Percentiles rank a stretch among this genome's conserved stretches.
Conservation (phyloP, 2,329 filamentous ascomycete species). For the Trichoderma guizhouense region DNA sequence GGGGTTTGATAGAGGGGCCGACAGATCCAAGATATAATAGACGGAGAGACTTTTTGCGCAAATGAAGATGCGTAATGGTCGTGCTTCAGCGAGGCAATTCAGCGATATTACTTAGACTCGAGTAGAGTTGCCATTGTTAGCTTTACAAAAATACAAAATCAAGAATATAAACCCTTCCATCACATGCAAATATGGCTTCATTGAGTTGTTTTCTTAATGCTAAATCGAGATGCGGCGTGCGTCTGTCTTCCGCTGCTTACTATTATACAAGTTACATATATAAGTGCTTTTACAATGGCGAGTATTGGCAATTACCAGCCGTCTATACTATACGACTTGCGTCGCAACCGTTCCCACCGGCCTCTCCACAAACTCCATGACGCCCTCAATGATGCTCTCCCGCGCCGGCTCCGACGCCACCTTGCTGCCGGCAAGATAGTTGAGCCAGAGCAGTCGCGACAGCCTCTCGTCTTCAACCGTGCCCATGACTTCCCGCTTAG, state of each 20-base stretch:
- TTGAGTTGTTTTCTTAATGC: neutral
- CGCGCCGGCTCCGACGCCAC: constrained; percentile 83
- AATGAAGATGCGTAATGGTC: neutral
- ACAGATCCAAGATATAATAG: neutral
- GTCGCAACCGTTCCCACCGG: constrained; percentile 84
- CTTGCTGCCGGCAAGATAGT: constrained; percentile 81
- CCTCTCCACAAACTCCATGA: constrained; percentile 82
- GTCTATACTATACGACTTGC: constrained; percentile 56
- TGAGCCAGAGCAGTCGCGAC: constrained; percentile 78
- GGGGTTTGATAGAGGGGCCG: neutral
- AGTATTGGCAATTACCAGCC: neutral
- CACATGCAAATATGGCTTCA: neutral
- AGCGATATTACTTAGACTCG: neutral
- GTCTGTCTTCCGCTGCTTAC: neutral
- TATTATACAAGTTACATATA: neutral
- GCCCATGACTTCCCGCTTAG: constrained; percentile 59
- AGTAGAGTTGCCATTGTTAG: neutral
- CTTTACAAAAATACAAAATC: neutral
- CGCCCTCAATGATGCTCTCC: constrained; percentile 77
- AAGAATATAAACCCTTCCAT: neutral
- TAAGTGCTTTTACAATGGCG: neutral
- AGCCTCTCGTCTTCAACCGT: constrained; percentile 74
- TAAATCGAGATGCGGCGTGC: neutral
- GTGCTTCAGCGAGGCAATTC: neutral
- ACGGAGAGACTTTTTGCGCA: neutral